Evolutionary conservation across 495 filamentous ascomycete genomes (phyloP), one percentile per base, ranked within the genome.

Genomic region (Penicillium longicatenatum): DNA sequence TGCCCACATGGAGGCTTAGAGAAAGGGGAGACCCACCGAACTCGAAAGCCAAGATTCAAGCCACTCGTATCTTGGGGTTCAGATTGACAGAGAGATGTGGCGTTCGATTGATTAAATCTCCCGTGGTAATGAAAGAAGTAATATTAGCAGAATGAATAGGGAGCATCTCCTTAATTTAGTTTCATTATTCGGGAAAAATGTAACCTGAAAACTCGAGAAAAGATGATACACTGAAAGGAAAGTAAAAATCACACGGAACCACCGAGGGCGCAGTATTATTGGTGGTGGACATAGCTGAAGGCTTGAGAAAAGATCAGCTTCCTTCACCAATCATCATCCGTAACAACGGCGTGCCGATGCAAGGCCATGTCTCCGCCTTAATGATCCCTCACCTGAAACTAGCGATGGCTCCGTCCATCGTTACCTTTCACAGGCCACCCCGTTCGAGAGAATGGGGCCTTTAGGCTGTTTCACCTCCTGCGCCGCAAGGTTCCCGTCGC

Each of bases 341-440:
- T 24, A 39, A n/a, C 9, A 46, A 46, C 9, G n/a, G n/a, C 26
- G 26, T 35, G 30, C 16, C 24, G 7, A 48, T 43, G 50, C 33
- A 52, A 52, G 50, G 35, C 39, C 50, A 19, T 9, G 50, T 51
- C 49, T 24, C 33, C 50, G 33, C 51, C 24, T 41, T n/a, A 42
- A 35, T 55, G 52, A 55, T 55, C 43, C 53, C 53, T 55, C 53
- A 49, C 57, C 45, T 59, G 57, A 59, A 54, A 59, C 57, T 59
- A 59, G 50, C 46, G 55, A 51, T 21, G 16, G 33, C 24, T 49
- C 16, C 31, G 48, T 21, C 10, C 42, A 58, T 58, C 56, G 30
- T 58, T 58, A 44, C 56, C 37, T 41, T 52, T 26, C 47, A 35
- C 29, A 39, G 50, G 44, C 24, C 24, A 24, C 22, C 29, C 21